These are phyloP conservation scores for Mortierella sp. DNA, from an alignment of 371 early-diverging fungal genomes.

Conservation along the genomic window DNA sequence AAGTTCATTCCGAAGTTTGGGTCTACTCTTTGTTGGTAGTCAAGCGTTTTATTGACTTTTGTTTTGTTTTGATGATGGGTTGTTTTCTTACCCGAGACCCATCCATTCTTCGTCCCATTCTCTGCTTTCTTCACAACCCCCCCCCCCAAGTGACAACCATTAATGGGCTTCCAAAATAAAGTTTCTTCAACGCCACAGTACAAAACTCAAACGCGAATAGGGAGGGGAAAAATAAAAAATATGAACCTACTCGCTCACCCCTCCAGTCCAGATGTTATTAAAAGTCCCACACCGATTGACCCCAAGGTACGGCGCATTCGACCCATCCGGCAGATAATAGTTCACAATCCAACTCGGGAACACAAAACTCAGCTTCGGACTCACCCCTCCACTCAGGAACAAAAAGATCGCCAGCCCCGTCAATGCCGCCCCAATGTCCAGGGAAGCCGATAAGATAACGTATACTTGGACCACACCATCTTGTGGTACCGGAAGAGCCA, in stretches of 20 bases:
- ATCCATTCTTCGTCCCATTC: no score
- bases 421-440: slow-evolving; percentile 74
- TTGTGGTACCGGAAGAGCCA: slow-evolving; percentile 46
- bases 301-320: slow-evolving; percentile 1
- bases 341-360: neutral
- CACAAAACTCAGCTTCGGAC: neutral
- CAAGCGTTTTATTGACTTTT: no score
- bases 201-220: no score
- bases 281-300: slow-evolving; percentile 2
- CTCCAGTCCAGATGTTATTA: slow-evolving; percentile 36
- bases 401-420: slow-evolving; percentile 64
- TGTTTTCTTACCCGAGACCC: no score
- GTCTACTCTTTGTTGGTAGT: no score
- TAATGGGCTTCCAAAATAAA: no score
- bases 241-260: neutral
- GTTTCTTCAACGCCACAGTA: no score
- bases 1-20: no score
- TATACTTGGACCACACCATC: slow-evolving; percentile 77
- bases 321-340: neutral
- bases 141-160: no score
- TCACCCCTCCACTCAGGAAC: slow-evolving; percentile 36
- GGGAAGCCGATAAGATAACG: slow-evolving; percentile 76
- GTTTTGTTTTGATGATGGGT: no score
- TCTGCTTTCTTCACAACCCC: no score
- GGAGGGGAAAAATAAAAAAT: no score